Evolutionary conservation across 768 basidiomycete species (phyloP).

Genomic region (Tricholoma flavovirens): DNA sequence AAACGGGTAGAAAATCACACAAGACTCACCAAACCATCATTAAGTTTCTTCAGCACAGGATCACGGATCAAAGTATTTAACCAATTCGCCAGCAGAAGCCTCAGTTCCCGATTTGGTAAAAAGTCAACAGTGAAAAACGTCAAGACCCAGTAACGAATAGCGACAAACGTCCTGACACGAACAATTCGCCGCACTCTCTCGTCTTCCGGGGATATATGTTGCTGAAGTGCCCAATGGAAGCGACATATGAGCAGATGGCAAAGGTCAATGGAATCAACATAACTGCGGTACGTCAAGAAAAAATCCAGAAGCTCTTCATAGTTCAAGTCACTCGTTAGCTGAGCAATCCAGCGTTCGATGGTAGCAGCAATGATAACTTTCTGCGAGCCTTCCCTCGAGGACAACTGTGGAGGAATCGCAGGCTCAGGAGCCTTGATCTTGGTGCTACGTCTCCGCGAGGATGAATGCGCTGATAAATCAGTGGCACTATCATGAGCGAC

Average conservation of each 20-base stretch:
- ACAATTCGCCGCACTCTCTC: conserved; percentile 72
- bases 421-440: conserved; percentile 27
- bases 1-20: neutral
- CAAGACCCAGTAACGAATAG: conserved; percentile 84
- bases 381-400: conserved; percentile 24
- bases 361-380: conserved; percentile 80
- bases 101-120: conserved; percentile 70
- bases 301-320: conserved; percentile 86
- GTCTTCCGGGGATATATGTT: conserved; percentile 46
- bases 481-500: conserved; percentile 30
- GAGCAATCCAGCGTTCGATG: conserved; percentile 90
- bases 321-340: conserved; percentile 80
- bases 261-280: conserved; percentile 73
- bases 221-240: conserved; percentile 82
- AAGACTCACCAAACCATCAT: conserved; percentile 63
- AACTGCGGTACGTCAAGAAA: conserved; percentile 88
- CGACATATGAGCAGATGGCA: conserved; percentile 78
- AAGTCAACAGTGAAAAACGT: conserved; percentile 91
- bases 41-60: conserved; percentile 59
- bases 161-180: conserved; percentile 84
- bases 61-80: conserved; percentile 72
- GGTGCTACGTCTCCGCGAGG: conserved; percentile 29
- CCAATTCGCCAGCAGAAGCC: conserved; percentile 71
- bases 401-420: conserved; percentile 14
- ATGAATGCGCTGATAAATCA: conserved; percentile 26